Base-by-base conservation (phyloP, 73 alveolate genomes). In the Blepharisma stoltei region DNA sequence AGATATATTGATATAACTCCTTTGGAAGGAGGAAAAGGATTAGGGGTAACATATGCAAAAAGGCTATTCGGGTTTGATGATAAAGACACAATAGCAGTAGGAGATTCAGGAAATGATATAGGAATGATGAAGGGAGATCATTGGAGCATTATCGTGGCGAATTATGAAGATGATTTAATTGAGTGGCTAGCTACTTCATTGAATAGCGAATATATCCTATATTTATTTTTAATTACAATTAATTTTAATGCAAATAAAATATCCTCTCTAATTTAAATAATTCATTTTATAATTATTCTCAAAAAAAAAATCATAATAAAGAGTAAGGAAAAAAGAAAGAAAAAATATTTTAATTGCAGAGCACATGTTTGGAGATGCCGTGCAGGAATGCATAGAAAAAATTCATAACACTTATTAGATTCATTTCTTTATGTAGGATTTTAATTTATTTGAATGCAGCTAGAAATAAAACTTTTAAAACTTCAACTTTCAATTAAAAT, bases 1-100 rank as follows among this genome's bases (percentile, higher is more conserved):
- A 60, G 73, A 25, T 60, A 60, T 60, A 60, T 60, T 60, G 73
- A 60, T 60, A 60, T 60, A 60, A 25, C 45, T 20, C 73, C 73
- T 60, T 14, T n/a, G 23, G 23, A 14, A 14, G 73, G 73, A 25
- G 73, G 73, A 38, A 60, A 60, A 60, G 23, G 73, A 60, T 8
- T 60, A 9, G 73, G 73, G 14, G 73, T 60, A 1, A n/a, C 18
- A 1, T 60, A 60, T 60, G 73, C 73, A 14, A n/a, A 60, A 25
- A 60, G 23, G 5, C 5, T 20, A 8, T 60, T 60, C 46, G 23
- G 23, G 46, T 60, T 20, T 60, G 23, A n/a, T 20, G 14, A 14
- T 60, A 38, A 60, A 20, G 14, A 9, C 2, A 60, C 73, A 14
- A 25, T 60, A 14, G 73, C 23, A 14, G 73, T 38, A 14, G 73